Percentiles rank a stretch among this genome's conserved stretches.
Evolutionary conservation across 805 yeast genomes (phyloP).

Genomic region (Candida gorgasii): DNA sequence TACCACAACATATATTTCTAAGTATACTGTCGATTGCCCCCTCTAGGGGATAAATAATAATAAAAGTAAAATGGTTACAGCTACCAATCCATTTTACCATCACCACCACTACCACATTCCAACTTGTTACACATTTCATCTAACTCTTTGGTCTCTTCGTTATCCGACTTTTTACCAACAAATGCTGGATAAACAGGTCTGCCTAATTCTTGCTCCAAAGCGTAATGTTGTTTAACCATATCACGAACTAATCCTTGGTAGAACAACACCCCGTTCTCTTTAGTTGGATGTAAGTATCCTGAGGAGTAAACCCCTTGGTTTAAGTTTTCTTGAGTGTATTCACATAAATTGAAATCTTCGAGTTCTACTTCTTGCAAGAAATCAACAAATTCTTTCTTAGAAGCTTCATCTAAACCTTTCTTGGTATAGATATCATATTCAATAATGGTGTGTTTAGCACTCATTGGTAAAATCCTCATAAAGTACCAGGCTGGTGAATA

Average conservation of each 20-base stretch:
- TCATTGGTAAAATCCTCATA: slow-evolving; percentile 56
- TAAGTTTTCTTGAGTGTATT: slow-evolving; percentile 58
- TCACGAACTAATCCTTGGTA: slow-evolving; percentile 57
- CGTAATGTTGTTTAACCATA: slow-evolving; percentile 58
- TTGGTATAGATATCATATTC: slow-evolving; percentile 64
- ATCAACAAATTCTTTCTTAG: slow-evolving; percentile 62
- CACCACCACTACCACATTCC: slow-evolving; percentile 46
- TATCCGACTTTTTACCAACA: slow-evolving; percentile 40
- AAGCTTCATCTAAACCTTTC: slow-evolving; percentile 53
- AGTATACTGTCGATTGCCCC: too few relatives aligned
- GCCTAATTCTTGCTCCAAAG: slow-evolving; percentile 46
- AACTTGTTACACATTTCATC: slow-evolving; percentile 51
- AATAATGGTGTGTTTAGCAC: slow-evolving; percentile 54
- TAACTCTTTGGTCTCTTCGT: slow-evolving; percentile 47
- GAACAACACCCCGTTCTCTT: slow-evolving; percentile 59
- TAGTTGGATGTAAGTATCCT: slow-evolving; percentile 59
- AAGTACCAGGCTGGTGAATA: slow-evolving; percentile 69
- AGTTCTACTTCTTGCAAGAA: slow-evolving; percentile 60
- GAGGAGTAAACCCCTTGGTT: slow-evolving; percentile 61
- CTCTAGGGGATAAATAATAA: too few relatives aligned
- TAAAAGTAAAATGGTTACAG: too few relatives aligned
- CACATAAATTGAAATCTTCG: slow-evolving; percentile 57
- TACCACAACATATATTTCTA: too few relatives aligned
- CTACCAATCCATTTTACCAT: not conserved
- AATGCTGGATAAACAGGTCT: slow-evolving; percentile 53